Evolutionary conservation across 2,329 filamentous ascomycete genomes (phyloP), one percentile per base, ranked within the genome.

Genomic region (Fusarium agapanthi): DNA sequence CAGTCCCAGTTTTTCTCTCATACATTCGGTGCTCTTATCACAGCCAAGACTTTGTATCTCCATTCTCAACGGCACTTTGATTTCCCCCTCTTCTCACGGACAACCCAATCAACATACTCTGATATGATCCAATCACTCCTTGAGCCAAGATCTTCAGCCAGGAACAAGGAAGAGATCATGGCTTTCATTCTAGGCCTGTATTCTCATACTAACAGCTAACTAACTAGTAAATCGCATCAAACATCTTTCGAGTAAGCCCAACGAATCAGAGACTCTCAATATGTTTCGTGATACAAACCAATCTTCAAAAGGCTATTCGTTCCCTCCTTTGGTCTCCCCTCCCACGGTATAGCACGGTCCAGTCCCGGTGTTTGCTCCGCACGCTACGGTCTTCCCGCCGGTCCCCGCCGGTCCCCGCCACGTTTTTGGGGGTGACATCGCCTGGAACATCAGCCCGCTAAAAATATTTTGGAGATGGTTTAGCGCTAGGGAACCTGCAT

Each of bases 361-460:
- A 71, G 51, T 67, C 61, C 61, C 67, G 44, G 68, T 55, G 67
- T 58, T 58, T 58, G 55, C 55, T 58, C 55, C 55, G 41, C 55
- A 58, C 55, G 24, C 55, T 58, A 58, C 55, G 55, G 55, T 37
- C 55, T 58, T 58, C 55, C 55, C 55, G 55, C 55, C 55, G 54
- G 55, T 50, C 32, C 55, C 55, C 55, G 55, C 55, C 55, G 54
- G 55, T 50, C 32, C 34, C 26, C 26, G 50, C 50, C 55, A 58
- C 41, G 41, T 58, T 58, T 50, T 57, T 58, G 32, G 55, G 55
- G 50, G 54, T 57, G 34, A 60, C 55, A 24, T 59, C 61, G 63
- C 61, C 61, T 71, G 57, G 61, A 61, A 67, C 66, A 35, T 73
- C 71, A 73, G 61, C 62, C 70, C 61, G 57, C 41, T 34, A 53